Conservation (phyloP, 108 stramenopile genomes). For the Pseudonitzschia pungens region DNA sequence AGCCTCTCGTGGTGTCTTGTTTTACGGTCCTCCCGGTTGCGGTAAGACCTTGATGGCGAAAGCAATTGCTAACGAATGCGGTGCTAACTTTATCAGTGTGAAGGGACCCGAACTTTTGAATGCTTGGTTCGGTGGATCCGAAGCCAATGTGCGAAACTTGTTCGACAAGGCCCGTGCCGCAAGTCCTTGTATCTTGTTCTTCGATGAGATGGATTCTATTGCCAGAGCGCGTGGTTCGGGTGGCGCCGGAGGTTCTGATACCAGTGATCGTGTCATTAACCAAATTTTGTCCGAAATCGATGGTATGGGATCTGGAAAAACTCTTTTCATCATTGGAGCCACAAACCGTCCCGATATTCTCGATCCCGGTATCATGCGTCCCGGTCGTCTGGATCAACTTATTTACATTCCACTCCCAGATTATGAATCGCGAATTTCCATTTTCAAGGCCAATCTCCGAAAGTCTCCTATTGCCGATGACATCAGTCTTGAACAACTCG, state of each 20-base stretch:
- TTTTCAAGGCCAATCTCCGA: conserved; percentile 97
- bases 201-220: conserved; percentile 99
- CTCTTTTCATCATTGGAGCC: conserved; percentile 98
- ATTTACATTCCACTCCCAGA: conserved; percentile 99
- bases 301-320: conserved; percentile 97
- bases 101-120: conserved; percentile 99
- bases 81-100: conserved; percentile 99
- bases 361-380: conserved; percentile 98
- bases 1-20: conserved; percentile 95
- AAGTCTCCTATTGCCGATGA: conserved; percentile 89
- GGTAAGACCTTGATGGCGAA: conserved; percentile 99
- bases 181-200: conserved; percentile 99
- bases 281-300: conserved; percentile 99
- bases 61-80: conserved; percentile 99
- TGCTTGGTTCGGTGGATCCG: conserved; percentile 99
- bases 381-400: conserved; percentile 98
- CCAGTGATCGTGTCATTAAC: conserved; percentile 99
- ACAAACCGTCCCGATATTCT: conserved; percentile 99
- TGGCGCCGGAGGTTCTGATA: conserved; percentile 90
- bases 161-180: conserved; percentile 99
- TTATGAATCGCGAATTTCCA: conserved; percentile 79
- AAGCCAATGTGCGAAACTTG: conserved; percentile 98
- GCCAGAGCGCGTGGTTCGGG: conserved; percentile 96
- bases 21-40: conserved; percentile 99
- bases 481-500: conserved; percentile 75